phyloP scores from a whole-genome alignment of 1,139 yeast species.

The Debaryomyces fabryi region DNA sequence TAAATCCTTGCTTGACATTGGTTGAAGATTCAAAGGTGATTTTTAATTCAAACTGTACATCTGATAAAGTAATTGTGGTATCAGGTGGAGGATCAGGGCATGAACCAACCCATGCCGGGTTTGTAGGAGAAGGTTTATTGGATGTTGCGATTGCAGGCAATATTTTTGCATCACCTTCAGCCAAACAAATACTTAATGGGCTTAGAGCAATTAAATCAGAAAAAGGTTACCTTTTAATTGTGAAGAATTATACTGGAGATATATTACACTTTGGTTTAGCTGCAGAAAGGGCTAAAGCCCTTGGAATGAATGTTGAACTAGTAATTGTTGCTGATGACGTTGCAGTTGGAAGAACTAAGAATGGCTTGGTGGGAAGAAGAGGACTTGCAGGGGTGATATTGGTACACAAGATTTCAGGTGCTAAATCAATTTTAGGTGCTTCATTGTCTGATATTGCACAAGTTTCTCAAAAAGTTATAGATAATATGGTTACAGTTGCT shows the following conservation, averaged over 20 bases:
- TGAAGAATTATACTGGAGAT: constrained; percentile 22
- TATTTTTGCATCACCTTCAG: constrained; percentile 38
- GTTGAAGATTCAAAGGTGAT: not conserved
- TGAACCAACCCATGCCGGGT: constrained; percentile 40
- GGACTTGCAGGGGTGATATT: constrained; percentile 43
- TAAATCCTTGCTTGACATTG: not conserved
- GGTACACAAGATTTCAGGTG: constrained; percentile 41
- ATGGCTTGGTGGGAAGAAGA: constrained; percentile 44
- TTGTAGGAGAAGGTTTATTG: constrained; percentile 36
- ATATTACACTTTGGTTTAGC: constrained; percentile 22
- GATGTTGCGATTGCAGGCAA: constrained; percentile 40
- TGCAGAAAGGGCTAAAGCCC: constrained; percentile 12
- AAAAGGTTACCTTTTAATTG: constrained; percentile 12
- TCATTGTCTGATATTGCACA: not conserved
- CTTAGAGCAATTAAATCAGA: constrained; percentile 19
- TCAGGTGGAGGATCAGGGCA: constrained; percentile 38
- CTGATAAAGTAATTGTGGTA: not conserved
- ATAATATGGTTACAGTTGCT: constrained; percentile 67
- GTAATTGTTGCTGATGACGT: constrained; percentile 37
- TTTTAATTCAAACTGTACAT: constrained; percentile 16
- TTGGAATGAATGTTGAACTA: constrained; percentile 13
- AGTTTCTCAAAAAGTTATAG: constrained; percentile 16
- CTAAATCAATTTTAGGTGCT: constrained; percentile 12
- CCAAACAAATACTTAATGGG: constrained; percentile 24
- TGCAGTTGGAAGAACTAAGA: constrained; percentile 41